Evolutionary conservation across 2,329 filamentous ascomycete species (phyloP).

Genomic region (Colletotrichum sp.): DNA sequence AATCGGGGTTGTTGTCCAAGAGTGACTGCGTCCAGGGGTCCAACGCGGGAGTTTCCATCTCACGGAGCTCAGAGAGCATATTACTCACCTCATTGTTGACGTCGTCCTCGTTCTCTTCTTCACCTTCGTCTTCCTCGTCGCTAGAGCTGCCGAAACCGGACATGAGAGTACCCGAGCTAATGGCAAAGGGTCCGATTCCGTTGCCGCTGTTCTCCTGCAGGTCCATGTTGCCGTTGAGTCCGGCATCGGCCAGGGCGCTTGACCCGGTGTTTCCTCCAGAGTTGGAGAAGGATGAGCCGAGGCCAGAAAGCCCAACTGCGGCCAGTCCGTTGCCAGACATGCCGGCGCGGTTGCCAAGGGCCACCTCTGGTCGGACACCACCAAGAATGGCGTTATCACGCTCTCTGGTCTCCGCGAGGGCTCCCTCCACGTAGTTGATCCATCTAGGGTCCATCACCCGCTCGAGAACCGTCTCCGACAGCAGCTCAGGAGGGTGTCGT

Average conservation of each 20-base stretch:
- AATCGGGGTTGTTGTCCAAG: constrained; percentile 27
- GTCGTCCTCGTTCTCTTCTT: constrained; percentile 83
- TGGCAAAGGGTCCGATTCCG: constrained; percentile 74
- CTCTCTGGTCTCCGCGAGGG: constrained; percentile 90
- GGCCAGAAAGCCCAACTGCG: constrained; percentile 45
- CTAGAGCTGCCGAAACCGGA: constrained; percentile 95
- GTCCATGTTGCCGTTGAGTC: constrained; percentile 58
- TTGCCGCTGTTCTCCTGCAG: constrained; percentile 67
- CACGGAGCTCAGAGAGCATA: constrained; percentile 25
- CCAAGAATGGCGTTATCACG: constrained; percentile 98
- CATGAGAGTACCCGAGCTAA: constrained; percentile 76
- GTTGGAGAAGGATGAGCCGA: constrained; percentile 38
- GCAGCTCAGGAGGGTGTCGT: constrained; percentile 84
- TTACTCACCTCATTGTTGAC: constrained; percentile 70
- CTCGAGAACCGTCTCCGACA: constrained; percentile 84
- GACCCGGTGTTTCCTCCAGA: constrained; percentile 23
- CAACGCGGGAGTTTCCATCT: constrained; percentile 15
- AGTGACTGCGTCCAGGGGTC: constrained; percentile 21
- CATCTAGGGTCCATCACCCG: constrained; percentile 89
- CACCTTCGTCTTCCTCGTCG: constrained; percentile 95
- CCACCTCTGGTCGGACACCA: constrained; percentile 90
- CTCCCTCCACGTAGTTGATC: constrained; percentile 94
- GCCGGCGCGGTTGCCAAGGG: constrained; percentile 77
- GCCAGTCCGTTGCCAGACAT: constrained; percentile 46
- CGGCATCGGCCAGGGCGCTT: constrained; percentile 20